These are phyloP conservation scores for Lactifluus subvellereus DNA, from an alignment of 768 basidiomycete genomes.

Conservation along the genomic window DNA sequence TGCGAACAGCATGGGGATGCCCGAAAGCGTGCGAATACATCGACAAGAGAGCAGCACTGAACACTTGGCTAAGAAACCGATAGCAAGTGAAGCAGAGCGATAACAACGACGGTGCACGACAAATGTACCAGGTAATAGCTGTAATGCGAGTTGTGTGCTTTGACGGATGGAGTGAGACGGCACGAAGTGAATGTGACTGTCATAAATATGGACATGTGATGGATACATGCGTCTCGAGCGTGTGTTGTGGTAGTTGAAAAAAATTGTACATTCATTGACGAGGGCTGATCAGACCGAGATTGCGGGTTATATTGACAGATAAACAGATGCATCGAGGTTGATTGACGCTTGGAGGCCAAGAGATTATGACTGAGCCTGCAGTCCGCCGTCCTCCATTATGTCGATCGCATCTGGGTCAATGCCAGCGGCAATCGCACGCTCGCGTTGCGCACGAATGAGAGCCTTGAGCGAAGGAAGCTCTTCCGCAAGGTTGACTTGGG, in stretches of 20 bases:
- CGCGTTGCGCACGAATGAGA: slow-evolving; percentile 39
- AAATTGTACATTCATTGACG: slow-evolving; percentile 19
- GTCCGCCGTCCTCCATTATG: slow-evolving; percentile 18
- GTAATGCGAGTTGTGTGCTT: slow-evolving; percentile 8
- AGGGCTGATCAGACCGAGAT: slow-evolving; percentile 10
- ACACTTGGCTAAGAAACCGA: slow-evolving; percentile 15
- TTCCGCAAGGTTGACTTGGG: slow-evolving; percentile 49
- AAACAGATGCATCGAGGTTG: slow-evolving; percentile 19
- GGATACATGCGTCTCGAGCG: slow-evolving; percentile 14
- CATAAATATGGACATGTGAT: slow-evolving; percentile 19
- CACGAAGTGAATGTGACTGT: neutral
- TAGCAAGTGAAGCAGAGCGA: slow-evolving; percentile 14
- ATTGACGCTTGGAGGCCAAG: slow-evolving; percentile 10
- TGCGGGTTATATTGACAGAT: slow-evolving; percentile 21
- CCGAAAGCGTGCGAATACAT: neutral
- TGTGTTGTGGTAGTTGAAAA: slow-evolving; percentile 1
- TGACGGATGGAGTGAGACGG: neutral
- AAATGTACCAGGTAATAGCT: neutral
- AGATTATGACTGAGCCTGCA: slow-evolving; percentile 19
- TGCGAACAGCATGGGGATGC: slow-evolving; percentile 13
- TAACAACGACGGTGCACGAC: slow-evolving; percentile 13
- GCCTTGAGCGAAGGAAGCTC: slow-evolving; percentile 59
- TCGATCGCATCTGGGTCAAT: slow-evolving; percentile 25
- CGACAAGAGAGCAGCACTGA: slow-evolving; percentile 5
- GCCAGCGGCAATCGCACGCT: slow-evolving; percentile 23